A percentile compares a stretch with the other conserved stretches of the same genome.
Conservation (phyloP, 108 stramenopile species). For the Cyclotella cryptica region DNA sequence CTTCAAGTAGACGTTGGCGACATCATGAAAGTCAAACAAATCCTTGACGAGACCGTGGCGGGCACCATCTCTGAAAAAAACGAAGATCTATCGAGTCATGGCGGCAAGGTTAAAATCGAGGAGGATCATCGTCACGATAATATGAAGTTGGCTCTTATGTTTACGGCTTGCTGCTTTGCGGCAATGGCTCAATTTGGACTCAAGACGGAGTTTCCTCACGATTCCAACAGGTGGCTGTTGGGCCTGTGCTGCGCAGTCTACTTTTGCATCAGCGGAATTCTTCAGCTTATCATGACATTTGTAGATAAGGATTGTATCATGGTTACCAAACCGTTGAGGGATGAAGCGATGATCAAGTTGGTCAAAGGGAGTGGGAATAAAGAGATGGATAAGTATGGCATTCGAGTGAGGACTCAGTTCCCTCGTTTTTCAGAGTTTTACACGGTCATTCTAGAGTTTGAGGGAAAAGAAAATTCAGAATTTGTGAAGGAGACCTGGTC, state of each 20-base stretch:
- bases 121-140: conserved; percentile 92
- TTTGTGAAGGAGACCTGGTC: conserved; percentile 81
- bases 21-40: conserved; percentile 96
- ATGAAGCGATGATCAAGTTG: conserved; percentile 46
- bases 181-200: conserved; percentile 91
- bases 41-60: conserved; percentile 94
- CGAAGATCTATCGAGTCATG: conserved; percentile 60
- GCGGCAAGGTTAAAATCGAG: conserved; percentile 53
- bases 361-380: conserved; percentile 60
- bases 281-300: conserved; percentile 94
- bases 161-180: conserved; percentile 91
- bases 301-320: conserved; percentile 93
- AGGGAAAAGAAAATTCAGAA: conserved; percentile 51
- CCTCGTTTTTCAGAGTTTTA: conserved; percentile 91
- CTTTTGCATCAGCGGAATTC: conserved; percentile 89
- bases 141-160: conserved; percentile 92
- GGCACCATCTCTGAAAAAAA: conserved; percentile 67
- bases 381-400: conserved; percentile 65
- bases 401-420: conserved; percentile 83
- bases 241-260: conserved; percentile 92
- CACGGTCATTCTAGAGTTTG: conserved; percentile 83
- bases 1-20: conserved; percentile 96
- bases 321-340: conserved; percentile 70
- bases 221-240: conserved; percentile 72
- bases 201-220: conserved; percentile 91